These are phyloP conservation scores for Globisporangium canariense DNA, from an alignment of 352 stramenopile genomes.

Conservation along the genomic window DNA sequence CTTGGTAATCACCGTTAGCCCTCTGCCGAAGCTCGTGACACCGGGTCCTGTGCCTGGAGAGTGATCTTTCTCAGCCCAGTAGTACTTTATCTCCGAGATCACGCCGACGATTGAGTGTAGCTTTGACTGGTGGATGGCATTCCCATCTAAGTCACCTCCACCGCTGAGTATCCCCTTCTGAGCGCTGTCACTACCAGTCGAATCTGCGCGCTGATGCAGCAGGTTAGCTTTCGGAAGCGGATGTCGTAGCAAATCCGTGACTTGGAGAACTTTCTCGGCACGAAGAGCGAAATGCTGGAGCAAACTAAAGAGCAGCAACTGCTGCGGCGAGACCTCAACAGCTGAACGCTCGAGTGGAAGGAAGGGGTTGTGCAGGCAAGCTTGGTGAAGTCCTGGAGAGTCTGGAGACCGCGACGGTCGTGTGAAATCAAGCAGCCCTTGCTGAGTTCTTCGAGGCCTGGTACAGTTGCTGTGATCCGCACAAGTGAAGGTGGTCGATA, in stretches of 20 bases:
- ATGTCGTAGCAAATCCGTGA: constrained; percentile 24
- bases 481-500: background rate
- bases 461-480: background rate
- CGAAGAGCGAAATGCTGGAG: constrained; percentile 21
- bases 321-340: background rate
- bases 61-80: constrained; percentile 22
- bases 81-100: constrained; percentile 30
- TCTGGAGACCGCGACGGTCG: background rate
- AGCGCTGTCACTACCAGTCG: background rate
- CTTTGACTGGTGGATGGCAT: constrained; percentile 30
- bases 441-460: background rate
- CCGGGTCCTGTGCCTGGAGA: constrained; percentile 15
- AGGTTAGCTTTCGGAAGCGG: constrained; percentile 10
- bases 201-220: constrained; percentile 3
- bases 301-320: constrained; percentile 14
- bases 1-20: background rate
- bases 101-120: constrained; percentile 33
- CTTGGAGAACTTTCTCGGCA: constrained; percentile 23
- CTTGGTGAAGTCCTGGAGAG: background rate
- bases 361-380: background rate
- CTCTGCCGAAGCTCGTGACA: background rate
- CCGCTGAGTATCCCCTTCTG: constrained; percentile 2
- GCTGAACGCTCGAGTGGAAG: background rate
- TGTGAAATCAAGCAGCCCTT: constrained; percentile 10
- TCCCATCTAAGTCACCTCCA: constrained; percentile 4